These are phyloP conservation scores for Loxodes magnus DNA, from an alignment of 73 alveolate species.

Conservation along the genomic window DNA sequence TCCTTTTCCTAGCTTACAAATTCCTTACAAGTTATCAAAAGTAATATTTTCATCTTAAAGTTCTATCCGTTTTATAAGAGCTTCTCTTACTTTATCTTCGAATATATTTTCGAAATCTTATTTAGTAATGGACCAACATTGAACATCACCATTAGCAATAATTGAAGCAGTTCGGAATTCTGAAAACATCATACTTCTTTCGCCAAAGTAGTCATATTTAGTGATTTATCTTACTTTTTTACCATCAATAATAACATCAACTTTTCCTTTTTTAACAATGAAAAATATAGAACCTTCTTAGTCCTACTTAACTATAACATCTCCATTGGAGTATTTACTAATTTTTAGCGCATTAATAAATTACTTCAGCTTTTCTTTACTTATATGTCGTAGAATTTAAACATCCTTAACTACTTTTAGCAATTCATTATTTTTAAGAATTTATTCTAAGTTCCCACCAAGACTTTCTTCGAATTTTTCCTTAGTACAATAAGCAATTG, in stretches of 20 bases:
- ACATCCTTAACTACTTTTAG: not conserved
- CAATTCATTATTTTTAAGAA: not conserved
- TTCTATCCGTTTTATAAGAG: constrained; percentile 10
- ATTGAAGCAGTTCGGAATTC: constrained; percentile 11
- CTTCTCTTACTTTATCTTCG: constrained; percentile 36
- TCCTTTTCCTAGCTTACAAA: constrained; percentile 29
- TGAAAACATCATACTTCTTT: constrained; percentile 1
- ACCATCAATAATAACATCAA: constrained; percentile 1
- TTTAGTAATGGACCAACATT: constrained; percentile 20
- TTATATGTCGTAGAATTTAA: not conserved
- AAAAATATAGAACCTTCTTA: constrained; percentile 2
- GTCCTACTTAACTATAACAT: not conserved
- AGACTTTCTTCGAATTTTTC: not conserved
- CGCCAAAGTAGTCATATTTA: constrained; percentile 11
- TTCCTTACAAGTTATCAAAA: constrained; percentile 19
- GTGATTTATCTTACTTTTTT: not conserved
- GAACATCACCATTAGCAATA: constrained; percentile 19
- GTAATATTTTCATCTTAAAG: constrained; percentile 15
- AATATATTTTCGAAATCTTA: constrained; percentile 37
- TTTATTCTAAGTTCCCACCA: not conserved
- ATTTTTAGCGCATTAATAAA: not conserved
- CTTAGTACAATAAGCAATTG: not conserved
- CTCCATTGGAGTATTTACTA: not conserved
- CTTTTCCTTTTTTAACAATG: constrained; percentile 7
- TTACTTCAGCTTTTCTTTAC: not conserved